Percentiles rank a stretch among this genome's conserved stretches.
phyloP scores from a whole-genome alignment of 441 rosid genomes.

The Erodium texanum region DNA sequence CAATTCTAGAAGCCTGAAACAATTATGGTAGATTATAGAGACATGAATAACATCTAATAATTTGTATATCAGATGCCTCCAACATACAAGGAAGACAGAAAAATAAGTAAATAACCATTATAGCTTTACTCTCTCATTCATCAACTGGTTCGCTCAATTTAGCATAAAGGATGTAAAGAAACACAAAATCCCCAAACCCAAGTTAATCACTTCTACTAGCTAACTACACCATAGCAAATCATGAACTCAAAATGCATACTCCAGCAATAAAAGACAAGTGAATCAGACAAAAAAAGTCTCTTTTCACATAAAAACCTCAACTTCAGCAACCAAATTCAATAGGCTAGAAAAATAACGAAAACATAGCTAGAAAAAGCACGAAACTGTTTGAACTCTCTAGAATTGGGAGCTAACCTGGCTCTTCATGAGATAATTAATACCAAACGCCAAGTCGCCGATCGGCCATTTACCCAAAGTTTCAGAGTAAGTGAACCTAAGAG shows the following conservation, averaged over 20 bases:
- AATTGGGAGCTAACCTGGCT: slow-evolving; percentile 45
- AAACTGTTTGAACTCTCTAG: background rate
- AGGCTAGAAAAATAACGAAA: background rate
- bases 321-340: background rate
- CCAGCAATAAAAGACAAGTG: background rate
- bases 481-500: slow-evolving; percentile 78
- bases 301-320: background rate
- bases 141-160: background rate
- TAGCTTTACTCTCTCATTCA: background rate
- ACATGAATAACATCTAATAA: background rate
- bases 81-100: too few relatives aligned
- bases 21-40: background rate
- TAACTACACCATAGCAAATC: background rate
- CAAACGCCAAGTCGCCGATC: slow-evolving; percentile 85
- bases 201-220: background rate
- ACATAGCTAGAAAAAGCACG: background rate
- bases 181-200: background rate
- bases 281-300: background rate
- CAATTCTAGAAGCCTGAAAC: background rate
- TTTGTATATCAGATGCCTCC: too few relatives aligned
- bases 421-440: slow-evolving; percentile 79
- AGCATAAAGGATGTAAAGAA: background rate
- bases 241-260: background rate
- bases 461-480: slow-evolving; percentile 99
- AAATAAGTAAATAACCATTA: background rate